Percentiles rank a stretch among this genome's conserved stretches.
Evolutionary conservation across 768 basidiomycete genomes (phyloP).

Genomic region (Lentinula edodes): DNA sequence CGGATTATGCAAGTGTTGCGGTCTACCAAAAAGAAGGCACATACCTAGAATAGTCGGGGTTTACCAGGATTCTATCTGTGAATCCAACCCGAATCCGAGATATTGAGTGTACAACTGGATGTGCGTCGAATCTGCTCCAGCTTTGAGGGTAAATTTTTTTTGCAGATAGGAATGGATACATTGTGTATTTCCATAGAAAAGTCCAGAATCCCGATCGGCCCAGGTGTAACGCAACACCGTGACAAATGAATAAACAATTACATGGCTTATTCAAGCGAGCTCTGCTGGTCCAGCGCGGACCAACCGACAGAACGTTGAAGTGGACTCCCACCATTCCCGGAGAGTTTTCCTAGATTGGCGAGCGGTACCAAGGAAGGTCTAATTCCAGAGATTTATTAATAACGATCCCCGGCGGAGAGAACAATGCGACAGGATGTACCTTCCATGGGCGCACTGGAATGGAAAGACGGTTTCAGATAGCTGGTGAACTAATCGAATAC

Average conservation of each 20-base stretch:
- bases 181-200: neutral
- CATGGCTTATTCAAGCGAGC: constrained; percentile 4
- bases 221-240: constrained; percentile 1
- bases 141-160: neutral
- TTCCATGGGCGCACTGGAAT: constrained; percentile 96
- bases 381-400: neutral
- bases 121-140: neutral
- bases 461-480: constrained; percentile 75
- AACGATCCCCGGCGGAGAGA: constrained; percentile 5
- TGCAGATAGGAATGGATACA: neutral
- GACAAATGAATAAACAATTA: constrained; percentile 5
- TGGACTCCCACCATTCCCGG: constrained; percentile 2
- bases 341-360: constrained; percentile 19
- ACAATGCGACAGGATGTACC: constrained; percentile 33
- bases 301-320: neutral
- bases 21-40: neutral
- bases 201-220: neutral
- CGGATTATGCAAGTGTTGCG: neutral
- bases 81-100: neutral
- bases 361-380: constrained; percentile 57
- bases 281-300: constrained; percentile 8
- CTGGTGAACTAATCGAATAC: constrained; percentile 58
- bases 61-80: neutral
- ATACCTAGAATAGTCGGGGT: neutral
- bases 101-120: neutral